Base-by-base conservation (phyloP, 2,329 filamentous ascomycete genomes). In the Aspergillus sp. region DNA sequence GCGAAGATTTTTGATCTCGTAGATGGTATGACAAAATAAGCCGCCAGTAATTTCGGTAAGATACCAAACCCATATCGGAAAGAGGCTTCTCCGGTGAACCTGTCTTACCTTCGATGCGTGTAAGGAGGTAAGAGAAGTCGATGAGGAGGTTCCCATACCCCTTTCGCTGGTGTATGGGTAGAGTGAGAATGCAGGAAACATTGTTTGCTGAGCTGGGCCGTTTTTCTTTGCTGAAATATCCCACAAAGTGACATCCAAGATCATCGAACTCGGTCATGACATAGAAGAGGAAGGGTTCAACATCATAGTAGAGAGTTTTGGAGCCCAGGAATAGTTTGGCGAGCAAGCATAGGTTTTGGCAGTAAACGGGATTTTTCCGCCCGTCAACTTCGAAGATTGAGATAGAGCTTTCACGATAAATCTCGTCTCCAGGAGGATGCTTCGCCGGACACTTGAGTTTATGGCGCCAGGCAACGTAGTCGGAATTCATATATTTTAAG, bases 161-260 rank as follows among this genome's bases (percentile, higher is more conserved):
- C 74, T 97, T 96, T 55, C 96, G 88, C 77, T 97, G 93, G 71
- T 98, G 95, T 55, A 98, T 97, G 0, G 95, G 95, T 40, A 99
- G 80, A 4, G 96, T 96, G 48, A 99, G 79, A 66, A 99, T 99
- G 75, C 95, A 99, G 8, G 92, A 97, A 48, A 99, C 95, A 64
- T 99, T 99, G 75, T 99, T 98, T 66, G 93, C 89, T 60, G 92
- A 96, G 74, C 91, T 93, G 2, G 91, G 89, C 44, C 96, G 84
- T 77, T 99, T 99, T 77, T 99, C 95, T 73, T 99, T 99, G 51
- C 95, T 98, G 75, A 99, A 99, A 72, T 97, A 99, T n/a, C 95
- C 95, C n/a, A 99, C 90, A 50, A 99, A 84, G 70, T 98, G 95
- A 68, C 90, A 95, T 14, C 95, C 95, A 67, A 92, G 88, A 50